These are phyloP conservation scores for Moesziomyces antarcticus DNA, from an alignment of 1,284 basidiomycete species.

Conservation along the genomic window DNA sequence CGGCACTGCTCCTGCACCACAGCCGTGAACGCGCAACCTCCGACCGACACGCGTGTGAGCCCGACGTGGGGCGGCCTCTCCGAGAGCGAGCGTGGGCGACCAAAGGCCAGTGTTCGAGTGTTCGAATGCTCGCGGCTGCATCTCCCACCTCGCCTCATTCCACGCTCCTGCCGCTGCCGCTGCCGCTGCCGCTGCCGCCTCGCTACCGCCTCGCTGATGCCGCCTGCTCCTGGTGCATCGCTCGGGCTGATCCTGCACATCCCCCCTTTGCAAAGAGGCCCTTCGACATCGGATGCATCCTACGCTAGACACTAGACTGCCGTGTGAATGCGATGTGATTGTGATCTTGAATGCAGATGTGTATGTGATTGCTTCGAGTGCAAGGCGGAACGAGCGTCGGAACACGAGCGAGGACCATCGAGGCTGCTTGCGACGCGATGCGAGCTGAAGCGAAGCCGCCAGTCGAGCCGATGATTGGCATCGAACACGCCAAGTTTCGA, in stretches of 20 bases:
- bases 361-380: too few species aligned
- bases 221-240: slow-evolving; percentile 1
- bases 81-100: too few species aligned
- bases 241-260: background rate
- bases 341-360: too few species aligned
- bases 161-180: slow-evolving; percentile 4
- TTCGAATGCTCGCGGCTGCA: too few species aligned
- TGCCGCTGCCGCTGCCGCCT: background rate
- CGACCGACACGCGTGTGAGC: background rate
- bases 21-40: background rate
- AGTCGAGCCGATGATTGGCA: background rate
- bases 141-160: background rate
- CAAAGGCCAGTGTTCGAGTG: too few species aligned
- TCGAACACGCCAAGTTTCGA: background rate
- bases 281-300: background rate
- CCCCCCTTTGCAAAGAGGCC: background rate
- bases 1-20: too few species aligned
- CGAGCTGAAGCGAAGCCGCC: background rate
- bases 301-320: background rate
- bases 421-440: background rate
- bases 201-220: background rate
- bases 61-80: background rate
- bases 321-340: background rate
- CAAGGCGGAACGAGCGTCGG: too few species aligned
- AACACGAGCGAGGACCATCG: too few species aligned